Evolutionary conservation across 768 basidiomycete species (phyloP), one percentile per base, ranked within the genome.

Genomic region (Leucogyrophana mollusca): DNA sequence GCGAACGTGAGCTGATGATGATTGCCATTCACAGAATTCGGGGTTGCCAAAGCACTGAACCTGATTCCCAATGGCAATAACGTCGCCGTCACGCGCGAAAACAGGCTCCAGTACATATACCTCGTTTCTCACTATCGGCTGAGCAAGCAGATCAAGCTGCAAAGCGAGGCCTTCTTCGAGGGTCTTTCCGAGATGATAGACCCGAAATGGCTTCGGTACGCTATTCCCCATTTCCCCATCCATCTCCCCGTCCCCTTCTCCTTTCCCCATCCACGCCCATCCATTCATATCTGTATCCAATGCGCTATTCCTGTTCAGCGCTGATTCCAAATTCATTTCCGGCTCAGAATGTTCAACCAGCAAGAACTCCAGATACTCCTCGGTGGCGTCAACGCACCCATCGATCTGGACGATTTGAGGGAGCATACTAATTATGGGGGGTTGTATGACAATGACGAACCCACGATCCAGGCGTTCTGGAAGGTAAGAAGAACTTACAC

Each of bases 171-270:
- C 2, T 91, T 99, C 72, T 96, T 97, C 53, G 84, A 91, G 45
- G 96, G 96, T 1, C 69, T 99, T 35, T 86, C 86, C 13, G 91
- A 94, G 53, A 88, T 98, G 69, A 89, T 98, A 58, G 87, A 95
- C 50, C 82, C 81, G 0, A 89, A 90, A 56, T 97, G 90, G 90
- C 75, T 95, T 17, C 72, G 85, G 81, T 86, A 35, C 30, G 66
- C n/a, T n/a, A n/a, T n/a, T n/a, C n/a, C n/a, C n/a, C n/a, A n/a
- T n/a, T n/a, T n/a, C n/a, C n/a, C n/a, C n/a, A n/a, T n/a, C n/a
- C n/a, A n/a, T n/a, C n/a, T n/a, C n/a, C n/a, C n/a, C n/a, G n/a
- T n/a, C n/a, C n/a, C n/a, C n/a, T n/a, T n/a, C n/a, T n/a, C n/a
- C n/a, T n/a, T n/a, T n/a, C n/a, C n/a, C n/a, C n/a, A n/a, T n/a